phyloP scores from a whole-genome alignment of 2,329 filamentous ascomycete genomes.

The Helicocarpus griseus region DNA sequence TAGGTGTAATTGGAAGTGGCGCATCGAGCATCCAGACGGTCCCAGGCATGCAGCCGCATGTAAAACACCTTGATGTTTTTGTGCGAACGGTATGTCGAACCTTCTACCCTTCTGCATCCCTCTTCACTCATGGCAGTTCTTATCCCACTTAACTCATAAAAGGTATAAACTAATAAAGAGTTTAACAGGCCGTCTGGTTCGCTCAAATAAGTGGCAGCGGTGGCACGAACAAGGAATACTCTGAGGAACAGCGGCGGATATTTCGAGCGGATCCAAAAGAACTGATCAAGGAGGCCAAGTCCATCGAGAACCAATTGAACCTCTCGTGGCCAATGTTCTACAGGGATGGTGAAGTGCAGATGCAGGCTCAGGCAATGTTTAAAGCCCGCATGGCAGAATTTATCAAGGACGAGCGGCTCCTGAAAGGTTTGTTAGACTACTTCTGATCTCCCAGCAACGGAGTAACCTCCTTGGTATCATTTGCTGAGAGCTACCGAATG shows the following conservation, averaged over 20 bases:
- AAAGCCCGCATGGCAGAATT: constrained; percentile 38
- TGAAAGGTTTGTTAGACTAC: constrained; percentile 27
- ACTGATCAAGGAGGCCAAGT: constrained; percentile 36
- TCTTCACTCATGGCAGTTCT: too few relatives aligned
- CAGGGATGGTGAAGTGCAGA: constrained; percentile 32
- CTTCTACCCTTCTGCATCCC: too few relatives aligned
- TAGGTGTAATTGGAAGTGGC: constrained; percentile 28
- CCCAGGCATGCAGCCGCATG: constrained; percentile 32
- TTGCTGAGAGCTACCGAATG: neutral
- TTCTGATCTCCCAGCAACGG: too few relatives aligned
- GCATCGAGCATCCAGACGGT: constrained; percentile 35
- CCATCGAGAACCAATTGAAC: constrained; percentile 40
- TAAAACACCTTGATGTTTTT: constrained; percentile 28
- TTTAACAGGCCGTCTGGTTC: constrained; percentile 18
- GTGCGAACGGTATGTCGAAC: constrained; percentile 18
- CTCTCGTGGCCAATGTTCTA: constrained; percentile 40
- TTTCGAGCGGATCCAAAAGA: constrained; percentile 11
- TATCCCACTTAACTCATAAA: too few relatives aligned
- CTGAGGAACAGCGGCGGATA: constrained; percentile 9
- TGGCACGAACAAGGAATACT: constrained; percentile 33
- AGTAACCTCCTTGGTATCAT: too few relatives aligned
- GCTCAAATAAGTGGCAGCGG: constrained; percentile 38
- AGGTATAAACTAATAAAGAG: neutral
- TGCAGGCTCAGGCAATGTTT: constrained; percentile 29
- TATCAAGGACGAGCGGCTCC: constrained; percentile 42